Evolutionary conservation across 2,329 filamentous ascomycete species (phyloP).

Genomic region (Diaporthe capsici): DNA sequence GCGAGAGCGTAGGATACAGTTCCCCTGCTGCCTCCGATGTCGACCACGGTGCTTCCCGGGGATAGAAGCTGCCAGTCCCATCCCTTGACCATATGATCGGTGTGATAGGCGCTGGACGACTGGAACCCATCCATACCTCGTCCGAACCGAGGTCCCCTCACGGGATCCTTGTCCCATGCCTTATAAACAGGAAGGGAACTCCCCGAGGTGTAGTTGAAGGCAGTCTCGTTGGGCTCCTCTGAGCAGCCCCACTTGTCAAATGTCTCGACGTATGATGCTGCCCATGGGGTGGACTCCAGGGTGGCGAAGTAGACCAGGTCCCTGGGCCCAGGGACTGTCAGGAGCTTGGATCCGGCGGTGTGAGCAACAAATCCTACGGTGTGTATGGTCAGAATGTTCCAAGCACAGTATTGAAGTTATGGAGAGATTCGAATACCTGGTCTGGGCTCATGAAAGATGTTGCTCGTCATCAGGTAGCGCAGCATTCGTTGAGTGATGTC

Average conservation of each 20-base stretch:
- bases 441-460: conserved; percentile 10
- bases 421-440: background rate
- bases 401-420: no score
- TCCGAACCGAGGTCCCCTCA: conserved; percentile 17
- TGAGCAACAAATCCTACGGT: conserved; percentile 1
- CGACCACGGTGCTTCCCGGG: conserved; percentile 32
- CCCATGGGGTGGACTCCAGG: background rate
- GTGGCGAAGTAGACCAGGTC: background rate
- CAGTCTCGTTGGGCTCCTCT: conserved; percentile 34
- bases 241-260: conserved; percentile 31
- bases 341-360: conserved; percentile 10
- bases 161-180: conserved; percentile 16
- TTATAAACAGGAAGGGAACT: conserved; percentile 21
- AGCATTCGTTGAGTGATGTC: conserved; percentile 22
- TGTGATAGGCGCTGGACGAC: conserved; percentile 10
- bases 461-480: conserved; percentile 19
- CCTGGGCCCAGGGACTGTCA: background rate
- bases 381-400: background rate
- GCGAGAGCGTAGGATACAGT: conserved; percentile 13
- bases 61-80: conserved; percentile 25
- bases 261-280: conserved; percentile 8
- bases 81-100: background rate
- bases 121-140: conserved; percentile 34
- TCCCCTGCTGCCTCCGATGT: conserved; percentile 35
- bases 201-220: conserved; percentile 21